Conservation (phyloP, 2,329 filamentous ascomycete genomes). For the Penicillium oxalicum region DNA sequence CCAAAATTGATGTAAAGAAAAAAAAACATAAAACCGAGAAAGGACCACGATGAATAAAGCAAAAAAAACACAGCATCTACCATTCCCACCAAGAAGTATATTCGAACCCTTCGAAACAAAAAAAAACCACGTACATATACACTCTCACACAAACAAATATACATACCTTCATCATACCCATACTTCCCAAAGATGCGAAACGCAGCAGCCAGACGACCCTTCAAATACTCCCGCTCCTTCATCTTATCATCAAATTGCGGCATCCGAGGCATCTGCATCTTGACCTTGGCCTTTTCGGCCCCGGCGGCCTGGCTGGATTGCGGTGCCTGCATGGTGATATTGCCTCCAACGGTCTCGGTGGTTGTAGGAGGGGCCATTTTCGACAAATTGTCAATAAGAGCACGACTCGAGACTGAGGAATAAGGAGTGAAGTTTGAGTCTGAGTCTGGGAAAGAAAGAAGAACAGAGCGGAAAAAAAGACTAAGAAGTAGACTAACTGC, state of each 20-base stretch:
- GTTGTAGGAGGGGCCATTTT: constrained; percentile 28
- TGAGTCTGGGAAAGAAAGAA: too few species aligned
- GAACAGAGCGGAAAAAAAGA: too few species aligned
- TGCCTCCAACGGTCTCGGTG: constrained; percentile 18
- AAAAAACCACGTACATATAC: too few species aligned
- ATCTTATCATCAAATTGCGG: constrained; percentile 39
- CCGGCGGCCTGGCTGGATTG: constrained; percentile 20
- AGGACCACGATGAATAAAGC: not conserved
- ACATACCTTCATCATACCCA: constrained; percentile 47
- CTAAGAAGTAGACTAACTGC: too few species aligned
- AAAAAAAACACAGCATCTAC: not conserved
- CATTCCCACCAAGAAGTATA: too few species aligned
- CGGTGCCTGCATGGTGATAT: constrained; percentile 12
- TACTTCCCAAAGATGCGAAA: constrained; percentile 56
- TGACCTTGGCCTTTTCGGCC: constrained; percentile 26
- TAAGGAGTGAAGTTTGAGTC: too few species aligned
- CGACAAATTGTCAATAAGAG: too few species aligned
- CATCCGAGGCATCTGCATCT: constrained; percentile 28
- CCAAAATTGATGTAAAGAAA: too few species aligned
- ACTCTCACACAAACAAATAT: too few species aligned
- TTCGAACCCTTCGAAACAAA: not conserved
- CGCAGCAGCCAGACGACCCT: constrained; percentile 50
- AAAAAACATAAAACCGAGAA: too few species aligned
- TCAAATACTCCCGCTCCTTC: constrained; percentile 49
- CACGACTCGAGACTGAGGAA: too few species aligned